Percentiles rank a stretch among this genome's conserved stretches.
Conservation (phyloP, 805 yeast genomes). For the Myxozyma neotropica region DNA sequence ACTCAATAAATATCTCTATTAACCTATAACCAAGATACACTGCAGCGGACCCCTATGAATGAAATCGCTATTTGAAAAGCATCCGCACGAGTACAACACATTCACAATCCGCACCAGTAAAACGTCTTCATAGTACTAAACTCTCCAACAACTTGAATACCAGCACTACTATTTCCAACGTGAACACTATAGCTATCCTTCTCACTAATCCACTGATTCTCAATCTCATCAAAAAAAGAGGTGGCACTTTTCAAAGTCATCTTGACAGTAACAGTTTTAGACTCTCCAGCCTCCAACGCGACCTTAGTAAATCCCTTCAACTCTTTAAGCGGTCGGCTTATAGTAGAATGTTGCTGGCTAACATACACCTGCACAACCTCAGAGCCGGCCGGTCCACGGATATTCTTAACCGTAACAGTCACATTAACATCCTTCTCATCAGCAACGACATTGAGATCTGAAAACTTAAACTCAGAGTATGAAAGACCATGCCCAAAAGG, state of each 20-base stretch:
- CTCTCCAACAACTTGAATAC: neutral
- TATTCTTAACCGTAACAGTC: slow-evolving; percentile 1
- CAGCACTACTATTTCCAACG: slow-evolving; percentile 45
- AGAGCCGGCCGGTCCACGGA: slow-evolving; percentile 49
- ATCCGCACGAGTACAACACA: too few species aligned
- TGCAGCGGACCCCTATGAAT: too few species aligned
- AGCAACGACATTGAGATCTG: slow-evolving; percentile 49
- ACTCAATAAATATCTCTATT: too few species aligned
- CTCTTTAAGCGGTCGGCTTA: slow-evolving; percentile 60
- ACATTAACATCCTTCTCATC: neutral
- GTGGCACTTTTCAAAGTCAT: slow-evolving; percentile 54
- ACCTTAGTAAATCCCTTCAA: slow-evolving; percentile 61
- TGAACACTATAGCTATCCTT: slow-evolving; percentile 53
- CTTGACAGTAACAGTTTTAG: slow-evolving; percentile 44
- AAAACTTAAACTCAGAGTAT: slow-evolving; percentile 63
- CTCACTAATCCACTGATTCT: slow-evolving; percentile 54
- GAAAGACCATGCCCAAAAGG: slow-evolving; percentile 69
- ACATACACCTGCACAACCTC: slow-evolving; percentile 62
- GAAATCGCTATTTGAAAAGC: too few species aligned
- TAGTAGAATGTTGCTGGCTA: slow-evolving; percentile 43
- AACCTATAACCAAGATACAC: too few species aligned
- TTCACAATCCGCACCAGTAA: slow-evolving; percentile 6
- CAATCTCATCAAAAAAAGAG: slow-evolving; percentile 56
- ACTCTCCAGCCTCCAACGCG: slow-evolving; percentile 50
- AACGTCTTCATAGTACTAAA: slow-evolving; percentile 2